Evolutionary conservation across 2,329 filamentous ascomycete genomes (phyloP).

Genomic region (Beauveria bassiana): DNA sequence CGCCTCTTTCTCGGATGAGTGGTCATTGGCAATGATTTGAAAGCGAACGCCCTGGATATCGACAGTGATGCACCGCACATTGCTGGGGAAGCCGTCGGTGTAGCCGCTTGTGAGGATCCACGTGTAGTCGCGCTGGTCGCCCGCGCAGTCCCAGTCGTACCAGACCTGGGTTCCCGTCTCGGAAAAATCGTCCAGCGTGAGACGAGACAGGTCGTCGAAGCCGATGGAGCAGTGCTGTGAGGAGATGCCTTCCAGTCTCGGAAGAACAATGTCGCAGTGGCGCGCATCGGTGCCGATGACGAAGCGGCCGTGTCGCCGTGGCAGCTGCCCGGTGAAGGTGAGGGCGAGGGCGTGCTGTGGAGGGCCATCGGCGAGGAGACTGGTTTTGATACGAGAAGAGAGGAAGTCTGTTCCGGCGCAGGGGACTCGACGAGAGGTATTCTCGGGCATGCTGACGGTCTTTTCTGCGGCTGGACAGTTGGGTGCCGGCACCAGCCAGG

Average conservation of each 20-base stretch:
- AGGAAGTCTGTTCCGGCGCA: conserved; percentile 20
- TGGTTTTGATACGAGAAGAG: conserved; percentile 21
- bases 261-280: conserved; percentile 30
- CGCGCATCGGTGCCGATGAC: conserved; percentile 30
- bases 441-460: conserved; percentile 24
- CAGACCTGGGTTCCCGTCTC: conserved; percentile 32
- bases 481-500: conserved; percentile 32
- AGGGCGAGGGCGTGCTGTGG: conserved; percentile 27
- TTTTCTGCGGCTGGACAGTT: conserved; percentile 26
- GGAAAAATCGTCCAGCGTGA: conserved; percentile 32
- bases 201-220: conserved; percentile 30
- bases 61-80: conserved; percentile 27
- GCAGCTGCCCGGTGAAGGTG: conserved; percentile 23
- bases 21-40: conserved; percentile 31
- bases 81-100: conserved; percentile 26
- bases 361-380: conserved; percentile 14
- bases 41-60: conserved; percentile 33
- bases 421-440: conserved; percentile 21
- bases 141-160: conserved; percentile 33
- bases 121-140: conserved; percentile 27
- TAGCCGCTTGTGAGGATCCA: conserved; percentile 29
- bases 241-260: conserved; percentile 25
- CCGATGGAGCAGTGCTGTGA: conserved; percentile 30
- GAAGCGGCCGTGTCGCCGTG: conserved; percentile 29
- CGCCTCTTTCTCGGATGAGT: conserved; percentile 23